Evolutionary conservation across 352 stramenopile genomes (phyloP), one percentile per base, ranked within the genome.

Genomic region (Globisporangium mamillatum): DNA sequence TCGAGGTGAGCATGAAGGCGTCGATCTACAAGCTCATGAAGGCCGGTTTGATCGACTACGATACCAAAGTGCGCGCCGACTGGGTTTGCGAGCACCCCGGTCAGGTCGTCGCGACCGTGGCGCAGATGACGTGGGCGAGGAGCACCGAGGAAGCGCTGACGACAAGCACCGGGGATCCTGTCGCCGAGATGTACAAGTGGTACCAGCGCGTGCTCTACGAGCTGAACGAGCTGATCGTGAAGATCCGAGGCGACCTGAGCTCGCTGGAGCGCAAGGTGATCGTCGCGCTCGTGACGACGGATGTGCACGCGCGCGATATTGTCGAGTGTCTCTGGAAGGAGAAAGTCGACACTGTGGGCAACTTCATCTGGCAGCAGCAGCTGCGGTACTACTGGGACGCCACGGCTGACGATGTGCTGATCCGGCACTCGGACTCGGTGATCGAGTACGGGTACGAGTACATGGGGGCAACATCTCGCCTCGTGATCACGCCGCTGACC

Each of bases 281-380:
- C 62, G 95, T 98, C 1, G 90, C 95, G 12, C 77, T 98, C 8
- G 95, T 98, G 25, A 98, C 94, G 0, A 97, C 91, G 0, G 91
- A 98, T 57, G 91, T 98, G 0, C 92, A 98, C 66, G 92, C 91
- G 4, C 78, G 92, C 18, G 93, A 98, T 61, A 97, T 98, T 36
- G 80, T 95, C 8, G 86, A 93, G 63, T 79, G 73, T 60, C 59
- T 96, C 14, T 91, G 77, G 78, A 79, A 79, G 12, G 82, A 92
- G 22, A 81, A 81, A 55, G 86, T 94, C 5, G 79, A 86, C 20
- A 73, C 78, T 0, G 75, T 95, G 5, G 77, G 82, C 20, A 96
- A 98, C 59, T 98, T 98, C 65, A 95, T 95, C 50, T 98, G 95
- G 95, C 89, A 97, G 75, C 91, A 97, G 70, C 95, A 98, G 67